These are phyloP conservation scores for Boeremia exigua DNA, from an alignment of 2,329 filamentous ascomycete species.

Conservation along the genomic window DNA sequence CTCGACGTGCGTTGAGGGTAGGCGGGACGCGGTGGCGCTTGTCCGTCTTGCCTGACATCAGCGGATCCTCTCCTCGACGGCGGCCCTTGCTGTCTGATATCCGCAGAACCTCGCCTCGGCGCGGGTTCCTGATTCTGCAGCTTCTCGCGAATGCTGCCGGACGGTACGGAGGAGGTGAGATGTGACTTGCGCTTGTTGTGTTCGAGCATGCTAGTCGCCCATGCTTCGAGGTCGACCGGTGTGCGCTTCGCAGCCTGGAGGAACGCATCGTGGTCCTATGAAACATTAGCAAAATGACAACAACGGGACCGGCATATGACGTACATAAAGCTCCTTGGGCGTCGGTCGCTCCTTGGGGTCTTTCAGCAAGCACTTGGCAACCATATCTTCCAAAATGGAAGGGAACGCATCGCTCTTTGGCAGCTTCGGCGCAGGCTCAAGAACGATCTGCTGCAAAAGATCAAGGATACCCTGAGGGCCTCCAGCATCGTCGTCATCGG, in stretches of 20 bases:
- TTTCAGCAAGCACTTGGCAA: slow-evolving; percentile 93
- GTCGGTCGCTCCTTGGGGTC: slow-evolving; percentile 87
- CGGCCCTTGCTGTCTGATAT: slow-evolving; percentile 36
- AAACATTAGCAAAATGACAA: slow-evolving; percentile 19
- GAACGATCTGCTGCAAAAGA: slow-evolving; percentile 94
- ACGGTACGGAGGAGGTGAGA: slow-evolving; percentile 78
- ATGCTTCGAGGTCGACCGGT: slow-evolving; percentile 89
- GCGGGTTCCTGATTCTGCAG: slow-evolving; percentile 45
- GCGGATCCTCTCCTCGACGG: slow-evolving; percentile 34
- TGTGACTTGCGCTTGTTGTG: slow-evolving; percentile 95
- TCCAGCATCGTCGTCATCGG: slow-evolving; percentile 70
- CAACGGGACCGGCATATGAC: slow-evolving; percentile 42
- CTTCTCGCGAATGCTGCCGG: slow-evolving; percentile 57
- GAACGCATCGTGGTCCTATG: slow-evolving; percentile 87
- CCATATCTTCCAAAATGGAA: slow-evolving; percentile 92
- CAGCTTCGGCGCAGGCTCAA: slow-evolving; percentile 90
- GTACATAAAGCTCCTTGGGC: slow-evolving; percentile 88
- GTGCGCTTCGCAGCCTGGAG: slow-evolving; percentile 96
- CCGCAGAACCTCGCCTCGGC: slow-evolving; percentile 30
- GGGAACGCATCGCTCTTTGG: slow-evolving; percentile 98
- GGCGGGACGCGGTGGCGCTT: slow-evolving; percentile 45
- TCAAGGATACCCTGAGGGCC: slow-evolving; percentile 93
- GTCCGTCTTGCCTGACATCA: slow-evolving; percentile 32
- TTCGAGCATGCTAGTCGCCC: slow-evolving; percentile 94
- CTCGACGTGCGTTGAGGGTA: slow-evolving; percentile 54